Percentiles rank a stretch among this genome's conserved stretches.
Conservation (phyloP, 768 basidiomycete species). For the Dentipellis sp. region DNA sequence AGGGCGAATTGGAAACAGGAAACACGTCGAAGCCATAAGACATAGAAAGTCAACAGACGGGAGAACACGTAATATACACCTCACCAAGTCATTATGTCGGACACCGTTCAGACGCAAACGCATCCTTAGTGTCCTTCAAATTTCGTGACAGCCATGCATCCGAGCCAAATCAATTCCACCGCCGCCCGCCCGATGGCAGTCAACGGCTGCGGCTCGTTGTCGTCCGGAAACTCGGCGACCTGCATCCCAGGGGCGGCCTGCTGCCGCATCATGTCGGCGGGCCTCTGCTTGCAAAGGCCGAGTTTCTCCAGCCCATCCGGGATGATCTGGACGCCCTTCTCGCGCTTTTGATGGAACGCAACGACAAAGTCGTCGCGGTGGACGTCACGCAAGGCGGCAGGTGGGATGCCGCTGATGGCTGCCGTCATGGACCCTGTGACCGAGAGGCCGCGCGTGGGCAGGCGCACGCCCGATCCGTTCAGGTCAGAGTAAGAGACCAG, state of each 20-base stretch:
- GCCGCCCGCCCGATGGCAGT: slow-evolving; percentile 41
- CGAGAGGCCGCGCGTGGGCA: slow-evolving; percentile 62
- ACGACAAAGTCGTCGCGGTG: slow-evolving; percentile 37
- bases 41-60: background rate
- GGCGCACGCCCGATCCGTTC: slow-evolving; percentile 60
- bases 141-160: slow-evolving; percentile 40
- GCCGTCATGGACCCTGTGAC: slow-evolving; percentile 50
- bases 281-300: slow-evolving; percentile 42
- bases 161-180: slow-evolving; percentile 48
- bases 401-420: slow-evolving; percentile 23
- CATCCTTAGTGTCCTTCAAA: slow-evolving; percentile 18
- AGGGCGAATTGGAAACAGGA: background rate
- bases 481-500: slow-evolving; percentile 67
- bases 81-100: background rate
- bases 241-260: slow-evolving; percentile 12
- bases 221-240: slow-evolving; percentile 32
- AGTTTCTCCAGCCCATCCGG: slow-evolving; percentile 71
- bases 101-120: background rate
- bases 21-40: background rate
- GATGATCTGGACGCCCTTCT: slow-evolving; percentile 68
- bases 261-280: slow-evolving; percentile 3
- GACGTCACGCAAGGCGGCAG: slow-evolving; percentile 26
- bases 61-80: background rate
- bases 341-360: slow-evolving; percentile 52
- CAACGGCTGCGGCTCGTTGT: slow-evolving; percentile 31